Base-by-base conservation (phyloP, 1,284 basidiomycete species). In the Exobasidium cylindrosporum region DNA sequence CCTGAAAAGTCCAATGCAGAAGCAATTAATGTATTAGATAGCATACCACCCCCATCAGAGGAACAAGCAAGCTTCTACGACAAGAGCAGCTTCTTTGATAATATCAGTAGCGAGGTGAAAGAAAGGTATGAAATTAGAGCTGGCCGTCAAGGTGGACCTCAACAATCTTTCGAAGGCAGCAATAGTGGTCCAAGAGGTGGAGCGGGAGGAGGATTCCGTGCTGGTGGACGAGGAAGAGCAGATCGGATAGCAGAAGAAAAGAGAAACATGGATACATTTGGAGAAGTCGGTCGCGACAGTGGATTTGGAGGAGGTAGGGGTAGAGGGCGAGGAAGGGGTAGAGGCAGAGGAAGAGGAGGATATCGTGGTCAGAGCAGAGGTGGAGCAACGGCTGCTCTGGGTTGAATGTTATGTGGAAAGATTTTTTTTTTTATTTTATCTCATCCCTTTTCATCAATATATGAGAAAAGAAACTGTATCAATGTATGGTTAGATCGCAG, bases 71-170 rank as follows among this genome's bases (percentile, higher is more conserved):
- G 55, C 49, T 78, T 78, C 54, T 79, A 79, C 62, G 74, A 79
- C 54, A 79, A 77, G 58, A 71, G 67, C 40, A 54, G 63, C 4
- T 79, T 79, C 67, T 79, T 79, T 56, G 77, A 79, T 61, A 75
- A 76, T 47, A 78, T 79, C 46, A 72, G 68, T 44, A 65, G 60
- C 30, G 77, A 79, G 46, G 63, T 79, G 46, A 73, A 70, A 62
- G 77, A 79, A 47, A 63, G 76, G 13, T 66, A 76, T 49, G 73
- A 76, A 26, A 55, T 43, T 0, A 28, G 54, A 14, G 63, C 62
- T n/a, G 60, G 63, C 57, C 64, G 67, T 28, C 64, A 64, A 23
- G 6, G 28, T 23, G 66, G 62, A 46, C 21, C 65, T 3, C 63
- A 68, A 7, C 21, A 24, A 21, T 24, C n/a, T 13, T 50, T 50